These are phyloP conservation scores for Claviceps purpurea DNA, from an alignment of 2,329 filamentous ascomycete species.

Conservation along the genomic window DNA sequence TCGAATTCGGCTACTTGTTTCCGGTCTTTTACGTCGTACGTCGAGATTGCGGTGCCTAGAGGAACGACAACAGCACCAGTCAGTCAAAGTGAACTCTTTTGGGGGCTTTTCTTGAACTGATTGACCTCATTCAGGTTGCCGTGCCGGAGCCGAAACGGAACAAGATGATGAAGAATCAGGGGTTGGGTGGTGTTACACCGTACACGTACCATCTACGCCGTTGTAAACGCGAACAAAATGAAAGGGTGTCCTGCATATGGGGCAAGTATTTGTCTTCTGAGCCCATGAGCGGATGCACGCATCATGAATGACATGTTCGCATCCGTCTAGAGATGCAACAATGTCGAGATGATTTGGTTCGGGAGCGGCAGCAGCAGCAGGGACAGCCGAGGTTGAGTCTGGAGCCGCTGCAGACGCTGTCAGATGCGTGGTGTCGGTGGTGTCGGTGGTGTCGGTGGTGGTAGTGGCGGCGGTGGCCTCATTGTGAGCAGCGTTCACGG, in stretches of 20 bases:
- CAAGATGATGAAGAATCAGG: slow-evolving; percentile 1
- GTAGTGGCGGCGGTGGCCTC: background rate
- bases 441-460: slow-evolving; percentile 6
- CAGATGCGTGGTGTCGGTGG: slow-evolving; percentile 9
- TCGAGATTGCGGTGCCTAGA: slow-evolving; percentile 40
- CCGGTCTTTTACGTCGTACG: slow-evolving; percentile 62
- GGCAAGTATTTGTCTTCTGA: slow-evolving; percentile 92
- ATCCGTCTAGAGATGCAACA: slow-evolving; percentile 54
- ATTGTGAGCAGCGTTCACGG: slow-evolving; percentile 10
- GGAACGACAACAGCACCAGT: background rate
- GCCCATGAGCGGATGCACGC: slow-evolving; percentile 89
- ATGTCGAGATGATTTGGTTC: slow-evolving; percentile 26
- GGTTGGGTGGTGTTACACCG: slow-evolving; percentile 6
- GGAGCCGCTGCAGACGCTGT: slow-evolving; percentile 10
- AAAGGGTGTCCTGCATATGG: slow-evolving; percentile 87
- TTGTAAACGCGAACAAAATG: slow-evolving; percentile 79
- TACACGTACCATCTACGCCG: slow-evolving; percentile 59
- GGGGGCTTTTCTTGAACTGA: background rate
- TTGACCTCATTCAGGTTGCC: background rate
- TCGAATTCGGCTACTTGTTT: slow-evolving; percentile 86
- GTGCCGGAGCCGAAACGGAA: background rate
- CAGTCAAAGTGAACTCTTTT: background rate
- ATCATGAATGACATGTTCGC: slow-evolving; percentile 86
- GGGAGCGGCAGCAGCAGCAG: slow-evolving; percentile 9
- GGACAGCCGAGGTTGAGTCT: slow-evolving; percentile 7